Evolutionary conservation across 257 asterid genomes (phyloP), one percentile per base, ranked within the genome.

Genomic region (Solanum paucissectum): DNA sequence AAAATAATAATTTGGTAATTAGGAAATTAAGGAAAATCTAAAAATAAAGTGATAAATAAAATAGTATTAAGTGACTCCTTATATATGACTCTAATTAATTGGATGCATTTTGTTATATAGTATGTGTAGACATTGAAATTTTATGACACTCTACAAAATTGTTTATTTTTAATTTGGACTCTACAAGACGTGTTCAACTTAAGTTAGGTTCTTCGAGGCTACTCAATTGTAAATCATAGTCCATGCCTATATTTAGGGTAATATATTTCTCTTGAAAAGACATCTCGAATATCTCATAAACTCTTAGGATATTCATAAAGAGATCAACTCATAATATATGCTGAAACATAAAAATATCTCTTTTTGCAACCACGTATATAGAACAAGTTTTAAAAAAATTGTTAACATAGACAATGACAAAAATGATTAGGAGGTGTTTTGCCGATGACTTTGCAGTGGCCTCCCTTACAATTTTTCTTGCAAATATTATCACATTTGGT

Each of bases 331-430:
- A 71, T 16, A 33, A 38, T 11, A 44, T 44, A 44, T 44, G 52
- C 1, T 2, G 25, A 33, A 33, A 29, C n/a, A 12, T 40, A 76
- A 40, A 6, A 76, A 76, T 76, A n/a, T 40, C 60, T 76, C 21
- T 74, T 38, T n/a, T 29, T 3, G 9, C 34, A 23, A 9, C 4
- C 4, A n/a, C 12, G 2, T 77, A 42, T 42, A 14, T 16, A 12
- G n/a, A 77, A 77, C 37, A 77, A 42, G 8, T n/a, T n/a, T 14
- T 1, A 3, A 1, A 13, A 6, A 34, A 9, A 4, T 13, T 77
- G n/a, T 86, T 27, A 86, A 55, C 88, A 86, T 42, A 73, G 55
- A 18, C 88, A 86, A 71, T 86, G 88, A n/a, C 88, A 86, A 12
- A 46, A 86, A 27, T 86, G 88, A 86, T 86, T 74, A 7, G 88